phyloP scores from a whole-genome alignment of 805 yeast species.

The Kodamaea hsintzibuensis region DNA sequence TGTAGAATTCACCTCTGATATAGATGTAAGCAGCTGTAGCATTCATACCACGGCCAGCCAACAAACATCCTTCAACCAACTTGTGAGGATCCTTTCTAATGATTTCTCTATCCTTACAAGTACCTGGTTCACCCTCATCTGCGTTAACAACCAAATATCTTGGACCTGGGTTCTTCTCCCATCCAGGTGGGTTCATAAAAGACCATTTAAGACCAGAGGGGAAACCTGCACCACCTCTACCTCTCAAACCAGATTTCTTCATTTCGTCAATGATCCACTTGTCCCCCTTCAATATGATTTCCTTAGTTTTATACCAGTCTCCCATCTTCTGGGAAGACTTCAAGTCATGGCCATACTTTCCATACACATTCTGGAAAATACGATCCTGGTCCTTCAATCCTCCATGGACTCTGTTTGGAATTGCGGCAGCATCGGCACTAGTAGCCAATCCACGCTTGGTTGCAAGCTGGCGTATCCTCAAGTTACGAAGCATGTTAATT shows the following conservation, averaged over 20 bases:
- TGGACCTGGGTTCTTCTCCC: constrained; percentile 91
- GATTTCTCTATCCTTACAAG: constrained; percentile 90
- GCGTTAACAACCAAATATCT: constrained; percentile 88
- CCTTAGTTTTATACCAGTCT: constrained; percentile 92
- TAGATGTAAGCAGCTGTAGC: constrained; percentile 91
- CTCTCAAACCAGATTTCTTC: constrained; percentile 82
- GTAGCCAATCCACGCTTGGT: constrained; percentile 44
- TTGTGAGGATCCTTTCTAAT: constrained; percentile 91
- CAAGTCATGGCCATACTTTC: constrained; percentile 71
- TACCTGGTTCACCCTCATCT: constrained; percentile 95
- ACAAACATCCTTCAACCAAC: constrained; percentile 86
- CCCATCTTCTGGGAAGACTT: constrained; percentile 78
- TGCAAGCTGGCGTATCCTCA: constrained; percentile 26
- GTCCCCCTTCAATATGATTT: constrained; percentile 78
- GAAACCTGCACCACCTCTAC: constrained; percentile 94
- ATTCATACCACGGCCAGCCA: constrained; percentile 90
- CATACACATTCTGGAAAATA: constrained; percentile 82
- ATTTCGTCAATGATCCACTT: constrained; percentile 88
- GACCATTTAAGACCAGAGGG: constrained; percentile 92
- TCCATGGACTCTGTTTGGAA: constrained; percentile 60
- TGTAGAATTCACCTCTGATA: constrained; percentile 87
- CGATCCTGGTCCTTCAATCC: constrained; percentile 82
- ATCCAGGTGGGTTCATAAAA: constrained; percentile 93
- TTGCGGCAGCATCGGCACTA: constrained; percentile 47
- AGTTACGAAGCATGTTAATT: constrained; percentile 35